phyloP scores from a whole-genome alignment of 306 rosid genomes.

The Sechiopsis laciniata region DNA sequence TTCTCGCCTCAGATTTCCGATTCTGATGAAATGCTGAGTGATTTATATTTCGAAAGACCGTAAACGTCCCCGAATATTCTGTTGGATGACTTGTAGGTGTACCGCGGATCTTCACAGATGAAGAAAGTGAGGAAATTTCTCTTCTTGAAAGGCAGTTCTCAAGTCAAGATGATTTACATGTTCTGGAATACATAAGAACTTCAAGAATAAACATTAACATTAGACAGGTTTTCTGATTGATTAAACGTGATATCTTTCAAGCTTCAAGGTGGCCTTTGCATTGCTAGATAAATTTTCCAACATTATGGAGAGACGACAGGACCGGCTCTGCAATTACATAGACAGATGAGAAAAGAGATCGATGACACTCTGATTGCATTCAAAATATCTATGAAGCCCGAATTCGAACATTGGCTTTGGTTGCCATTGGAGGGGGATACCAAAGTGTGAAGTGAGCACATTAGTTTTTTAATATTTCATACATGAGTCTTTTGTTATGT shows the following conservation, averaged over 20 bases:
- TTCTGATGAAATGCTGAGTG: not conserved
- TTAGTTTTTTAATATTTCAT: too few relatives aligned
- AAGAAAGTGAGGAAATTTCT: constrained; percentile 59
- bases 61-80: not conserved
- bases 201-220: constrained; percentile 93
- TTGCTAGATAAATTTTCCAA: not conserved
- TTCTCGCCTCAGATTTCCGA: not conserved
- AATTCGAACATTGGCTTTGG: not conserved
- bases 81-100: constrained; percentile 52
- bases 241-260: not conserved
- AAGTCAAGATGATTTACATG: constrained; percentile 47
- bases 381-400: not conserved
- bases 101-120: constrained; percentile 77
- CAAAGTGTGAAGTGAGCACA: not conserved
- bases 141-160: constrained; percentile 46
- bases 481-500: too few relatives aligned
- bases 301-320: not conserved
- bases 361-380: not conserved
- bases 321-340: not conserved
- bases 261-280: not conserved
- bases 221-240: constrained; percentile 56
- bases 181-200: constrained; percentile 61
- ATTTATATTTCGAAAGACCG: not conserved
- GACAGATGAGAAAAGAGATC: not conserved
- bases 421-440: not conserved